A percentile compares a stretch with the other conserved stretches of the same genome.
These are phyloP conservation scores for Umbelopsis vinacea DNA, from an alignment of 192 early-diverging fungal genomes.

Conservation along the genomic window DNA sequence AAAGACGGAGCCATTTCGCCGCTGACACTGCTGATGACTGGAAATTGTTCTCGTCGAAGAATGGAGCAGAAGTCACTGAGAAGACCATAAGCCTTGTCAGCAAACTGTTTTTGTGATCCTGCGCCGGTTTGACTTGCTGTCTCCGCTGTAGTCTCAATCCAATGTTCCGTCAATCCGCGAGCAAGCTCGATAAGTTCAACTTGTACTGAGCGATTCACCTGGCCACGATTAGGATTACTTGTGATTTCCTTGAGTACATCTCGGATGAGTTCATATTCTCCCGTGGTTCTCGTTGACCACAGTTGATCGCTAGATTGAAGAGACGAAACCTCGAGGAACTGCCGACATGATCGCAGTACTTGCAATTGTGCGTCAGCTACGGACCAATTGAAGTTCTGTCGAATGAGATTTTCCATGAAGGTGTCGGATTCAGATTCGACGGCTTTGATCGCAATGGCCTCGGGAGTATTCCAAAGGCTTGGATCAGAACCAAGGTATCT, in stretches of 20 bases:
- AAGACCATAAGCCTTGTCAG: conserved; percentile 21
- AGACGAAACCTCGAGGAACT: conserved; percentile 37
- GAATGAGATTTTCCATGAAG: background rate
- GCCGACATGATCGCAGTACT: conserved; percentile 39
- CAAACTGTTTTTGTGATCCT: conserved; percentile 25
- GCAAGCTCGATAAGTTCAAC: conserved; percentile 23
- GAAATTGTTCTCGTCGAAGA: conserved; percentile 31
- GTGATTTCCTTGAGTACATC: conserved; percentile 3
- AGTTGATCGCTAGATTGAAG: conserved; percentile 20
- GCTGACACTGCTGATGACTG: conserved; percentile 22
- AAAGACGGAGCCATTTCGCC: conserved; percentile 21
- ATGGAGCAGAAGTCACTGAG: conserved; percentile 16
- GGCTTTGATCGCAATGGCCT: background rate
- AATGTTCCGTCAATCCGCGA: conserved; percentile 30
- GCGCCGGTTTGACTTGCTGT: background rate
- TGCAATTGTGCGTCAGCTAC: conserved; percentile 33
- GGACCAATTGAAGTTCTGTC: conserved; percentile 37
- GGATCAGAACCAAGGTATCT: background rate
- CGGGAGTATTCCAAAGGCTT: background rate
- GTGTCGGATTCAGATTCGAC: background rate
- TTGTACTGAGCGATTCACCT: conserved; percentile 15
- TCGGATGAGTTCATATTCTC: conserved; percentile 1
- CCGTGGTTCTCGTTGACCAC: conserved; percentile 20
- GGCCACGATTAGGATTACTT: background rate
- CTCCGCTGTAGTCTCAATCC: conserved; percentile 24